A percentile compares a stretch with the other conserved stretches of the same genome.
Conservation (phyloP, 140 eudicot species). For the Oenanthe javanica region DNA sequence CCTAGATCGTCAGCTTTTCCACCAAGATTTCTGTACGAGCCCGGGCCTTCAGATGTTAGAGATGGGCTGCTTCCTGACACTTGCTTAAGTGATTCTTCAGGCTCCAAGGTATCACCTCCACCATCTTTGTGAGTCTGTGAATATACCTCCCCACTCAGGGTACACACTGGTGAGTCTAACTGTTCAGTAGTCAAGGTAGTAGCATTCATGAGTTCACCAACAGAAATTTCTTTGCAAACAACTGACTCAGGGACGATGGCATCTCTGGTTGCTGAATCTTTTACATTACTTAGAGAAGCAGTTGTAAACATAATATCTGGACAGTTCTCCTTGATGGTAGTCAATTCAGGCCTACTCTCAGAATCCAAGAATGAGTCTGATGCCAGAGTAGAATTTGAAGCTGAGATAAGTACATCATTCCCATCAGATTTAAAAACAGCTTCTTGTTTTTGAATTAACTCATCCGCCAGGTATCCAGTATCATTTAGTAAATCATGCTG, state of each 20-base stretch:
- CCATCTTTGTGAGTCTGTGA: constrained; percentile 35
- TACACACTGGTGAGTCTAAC: constrained; percentile 39
- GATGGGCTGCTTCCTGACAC: constrained; percentile 34
- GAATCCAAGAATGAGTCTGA: constrained; percentile 42
- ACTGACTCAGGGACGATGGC: constrained; percentile 15
- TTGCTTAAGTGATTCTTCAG: constrained; percentile 42
- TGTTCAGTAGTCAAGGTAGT: constrained; percentile 23
- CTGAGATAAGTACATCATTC: constrained; percentile 21
- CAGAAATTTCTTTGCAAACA: constrained; percentile 10
- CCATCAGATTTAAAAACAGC: constrained; percentile 15
- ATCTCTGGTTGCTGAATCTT: constrained; percentile 21
- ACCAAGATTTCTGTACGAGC: constrained; percentile 57
- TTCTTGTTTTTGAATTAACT: constrained; percentile 25
- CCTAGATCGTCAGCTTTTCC: constrained; percentile 64
- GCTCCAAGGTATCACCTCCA: constrained; percentile 43
- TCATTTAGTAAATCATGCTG: constrained; percentile 25
- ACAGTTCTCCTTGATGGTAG: constrained; percentile 43
- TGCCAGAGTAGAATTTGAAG: constrained; percentile 28
- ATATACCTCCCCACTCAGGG: constrained; percentile 41
- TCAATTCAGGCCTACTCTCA: constrained; percentile 33
- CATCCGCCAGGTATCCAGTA: constrained; percentile 20
- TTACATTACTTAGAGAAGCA: constrained; percentile 19
- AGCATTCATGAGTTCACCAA: constrained; percentile 17
- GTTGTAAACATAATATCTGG: constrained; percentile 23
- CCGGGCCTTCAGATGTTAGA: constrained; percentile 53